phyloP scores from a whole-genome alignment of 2,329 filamentous ascomycete genomes.

The Colletotrichum liaoningense region DNA sequence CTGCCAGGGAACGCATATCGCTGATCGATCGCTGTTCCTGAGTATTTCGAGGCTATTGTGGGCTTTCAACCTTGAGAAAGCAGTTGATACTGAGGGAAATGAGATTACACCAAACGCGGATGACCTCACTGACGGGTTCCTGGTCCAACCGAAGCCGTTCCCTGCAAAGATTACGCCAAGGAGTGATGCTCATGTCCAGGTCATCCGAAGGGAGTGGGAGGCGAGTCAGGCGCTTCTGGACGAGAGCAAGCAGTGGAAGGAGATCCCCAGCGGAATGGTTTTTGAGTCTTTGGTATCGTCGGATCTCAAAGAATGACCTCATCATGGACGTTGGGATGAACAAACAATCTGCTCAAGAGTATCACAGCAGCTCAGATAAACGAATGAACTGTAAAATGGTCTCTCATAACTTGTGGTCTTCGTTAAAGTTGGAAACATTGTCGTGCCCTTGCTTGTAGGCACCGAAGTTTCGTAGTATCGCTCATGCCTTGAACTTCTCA shows the following conservation, averaged over 20 bases:
- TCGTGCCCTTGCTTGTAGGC: not conserved
- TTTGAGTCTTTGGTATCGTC: slow-evolving; percentile 1
- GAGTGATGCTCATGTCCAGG: slow-evolving; percentile 3
- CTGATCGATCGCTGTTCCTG: slow-evolving; percentile 59
- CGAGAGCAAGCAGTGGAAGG: slow-evolving; percentile 12
- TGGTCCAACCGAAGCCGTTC: slow-evolving; percentile 27
- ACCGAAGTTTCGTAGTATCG: not conserved
- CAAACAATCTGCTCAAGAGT: not conserved
- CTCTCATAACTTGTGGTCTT: not conserved
- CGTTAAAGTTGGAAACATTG: not conserved
- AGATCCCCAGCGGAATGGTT: slow-evolving; percentile 7
- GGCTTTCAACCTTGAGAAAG: slow-evolving; percentile 57
- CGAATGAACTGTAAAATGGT: not conserved
- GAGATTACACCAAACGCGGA: slow-evolving; percentile 50
- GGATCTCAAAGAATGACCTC: not conserved
- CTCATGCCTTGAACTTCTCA: slow-evolving; percentile 29
- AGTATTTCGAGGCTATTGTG: slow-evolving; percentile 62
- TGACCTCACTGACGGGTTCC: slow-evolving; percentile 1
- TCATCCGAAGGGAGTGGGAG: slow-evolving; percentile 20
- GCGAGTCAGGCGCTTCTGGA: slow-evolving; percentile 8
- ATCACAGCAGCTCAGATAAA: not conserved
- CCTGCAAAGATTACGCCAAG: slow-evolving; percentile 24
- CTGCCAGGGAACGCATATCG: slow-evolving; percentile 56
- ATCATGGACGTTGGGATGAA: not conserved
- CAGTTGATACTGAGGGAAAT: not conserved